Base-by-base conservation (phyloP, 1,139 yeast genomes). In the Diutina neorugosa region DNA sequence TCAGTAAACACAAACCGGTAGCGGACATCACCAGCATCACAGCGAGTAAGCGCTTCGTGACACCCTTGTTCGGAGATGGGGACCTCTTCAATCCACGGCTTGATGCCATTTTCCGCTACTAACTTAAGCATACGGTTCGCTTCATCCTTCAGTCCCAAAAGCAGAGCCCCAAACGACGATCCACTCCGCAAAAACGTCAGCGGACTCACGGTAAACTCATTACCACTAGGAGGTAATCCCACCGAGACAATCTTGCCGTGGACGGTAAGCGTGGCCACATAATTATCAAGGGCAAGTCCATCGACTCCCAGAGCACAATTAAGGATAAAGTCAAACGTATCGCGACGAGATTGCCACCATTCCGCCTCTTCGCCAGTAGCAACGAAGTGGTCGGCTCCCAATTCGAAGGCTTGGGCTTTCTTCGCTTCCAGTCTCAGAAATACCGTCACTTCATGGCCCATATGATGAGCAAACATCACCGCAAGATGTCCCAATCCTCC, bases 401-500 rank as follows among this genome's bases (percentile, higher is more conserved):
- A 65, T 57, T 73, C 67, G 34, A 68, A 8, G 12, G 84, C 82
- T 58, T 79, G 81, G 46, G 69, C 77, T 59, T 70, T 74, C 65
- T 80, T 80, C 49, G 71, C 59, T 40, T 65, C 63, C 6, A 76
- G 63, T 65, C 84, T 70, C 20, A 83, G 78, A 60, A 80, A 71
- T 2, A 80, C 82, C 56, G 71, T 69, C 14, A 79, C 82, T 57
- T 79, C 75, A 21, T 82, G 81, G 44, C 83, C 84, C 58, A 80
- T 61, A 6, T 83, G 84, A 57, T 75, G 73, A 52, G 83, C 77
- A 58, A 79, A 73, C 69, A 76, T 74, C 56, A 80, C 68, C 43
- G 81, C 82, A 76, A 79, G 73, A 65, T 79, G 83, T 44, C 85
- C 85, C 57, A 80, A 67, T 50, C 84, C 84, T 59, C 85, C 85